phyloP scores from a whole-genome alignment of 305 asterid genomes.

The Plantago coronopus region DNA sequence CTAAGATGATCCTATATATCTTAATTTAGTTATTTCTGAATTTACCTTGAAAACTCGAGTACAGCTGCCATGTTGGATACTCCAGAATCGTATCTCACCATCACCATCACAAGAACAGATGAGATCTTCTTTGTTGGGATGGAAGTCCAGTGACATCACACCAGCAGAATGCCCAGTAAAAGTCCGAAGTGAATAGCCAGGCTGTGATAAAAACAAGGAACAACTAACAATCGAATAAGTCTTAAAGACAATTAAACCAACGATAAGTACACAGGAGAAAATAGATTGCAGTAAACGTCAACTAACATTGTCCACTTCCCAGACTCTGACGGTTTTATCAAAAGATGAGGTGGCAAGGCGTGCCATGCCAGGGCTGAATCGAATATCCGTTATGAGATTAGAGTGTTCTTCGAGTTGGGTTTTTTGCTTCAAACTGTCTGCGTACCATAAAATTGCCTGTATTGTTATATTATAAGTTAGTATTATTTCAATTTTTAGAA shows the following conservation, averaged over 20 bases:
- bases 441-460: slow-evolving; percentile 88
- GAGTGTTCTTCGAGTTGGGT: slow-evolving; percentile 89
- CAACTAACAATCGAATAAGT: neutral
- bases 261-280: neutral
- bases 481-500: slow-evolving; percentile 1
- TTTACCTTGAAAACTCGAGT: slow-evolving; percentile 72
- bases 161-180: slow-evolving; percentile 88
- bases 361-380: slow-evolving; percentile 94
- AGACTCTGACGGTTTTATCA: slow-evolving; percentile 92
- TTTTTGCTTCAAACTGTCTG: slow-evolving; percentile 75
- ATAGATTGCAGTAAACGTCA: slow-evolving; percentile 3
- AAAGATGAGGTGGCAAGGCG: slow-evolving; percentile 95
- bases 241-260: neutral
- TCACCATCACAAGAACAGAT: slow-evolving; percentile 92
- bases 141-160: slow-evolving; percentile 92
- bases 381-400: slow-evolving; percentile 76
- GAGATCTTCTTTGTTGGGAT: slow-evolving; percentile 91
- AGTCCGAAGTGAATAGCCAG: slow-evolving; percentile 74
- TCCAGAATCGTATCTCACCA: slow-evolving; percentile 95
- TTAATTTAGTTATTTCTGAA: neutral
- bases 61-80: slow-evolving; percentile 73
- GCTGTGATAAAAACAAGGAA: slow-evolving; percentile 41
- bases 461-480: slow-evolving; percentile 5
- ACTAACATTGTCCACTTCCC: slow-evolving; percentile 94
- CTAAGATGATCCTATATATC: neutral